Evolutionary conservation across 495 filamentous ascomycete genomes (phyloP).

Genomic region (Penicillium canariense): DNA sequence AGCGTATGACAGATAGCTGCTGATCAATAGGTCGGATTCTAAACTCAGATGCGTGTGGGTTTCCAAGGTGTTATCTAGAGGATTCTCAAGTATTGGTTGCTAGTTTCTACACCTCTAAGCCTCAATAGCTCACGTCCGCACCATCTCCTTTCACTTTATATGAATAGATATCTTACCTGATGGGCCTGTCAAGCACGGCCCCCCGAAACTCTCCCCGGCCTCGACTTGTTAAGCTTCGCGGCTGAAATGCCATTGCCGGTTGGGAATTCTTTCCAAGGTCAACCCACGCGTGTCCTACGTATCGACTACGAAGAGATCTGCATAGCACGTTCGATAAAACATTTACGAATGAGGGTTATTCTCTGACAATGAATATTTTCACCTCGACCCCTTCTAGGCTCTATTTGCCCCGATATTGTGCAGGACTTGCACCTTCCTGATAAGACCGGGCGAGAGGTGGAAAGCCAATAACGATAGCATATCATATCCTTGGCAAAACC

Average conservation of each 20-base stretch:
- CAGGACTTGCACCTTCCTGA: constrained; percentile 12
- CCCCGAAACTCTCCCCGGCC: no score
- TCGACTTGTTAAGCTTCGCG: constrained; percentile 6
- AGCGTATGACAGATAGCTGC: constrained; percentile 5
- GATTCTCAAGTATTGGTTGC: neutral
- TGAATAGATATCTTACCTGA: no score
- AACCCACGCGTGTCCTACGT: constrained; percentile 17
- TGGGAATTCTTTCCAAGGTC: constrained; percentile 2
- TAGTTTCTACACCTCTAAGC: constrained; percentile 9
- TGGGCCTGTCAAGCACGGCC: neutral
- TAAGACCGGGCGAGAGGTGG: constrained; percentile 6
- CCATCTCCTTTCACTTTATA: no score
- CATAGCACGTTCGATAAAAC: constrained; percentile 10
- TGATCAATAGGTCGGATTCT: constrained; percentile 5
- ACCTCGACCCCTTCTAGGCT: neutral
- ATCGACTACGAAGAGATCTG: constrained; percentile 16
- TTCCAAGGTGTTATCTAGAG: neutral
- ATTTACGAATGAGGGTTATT: neutral
- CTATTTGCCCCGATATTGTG: constrained; percentile 4
- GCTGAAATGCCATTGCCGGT: constrained; percentile 15
- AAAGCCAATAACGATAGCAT: constrained; percentile 7
- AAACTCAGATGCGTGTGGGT: neutral
- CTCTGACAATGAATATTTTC: neutral
- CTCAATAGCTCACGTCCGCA: neutral
- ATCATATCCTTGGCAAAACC: constrained; percentile 12